Evolutionary conservation across 305 asterid genomes (phyloP), one percentile per base, ranked within the genome.

Genomic region (Fraxinus nigra): DNA sequence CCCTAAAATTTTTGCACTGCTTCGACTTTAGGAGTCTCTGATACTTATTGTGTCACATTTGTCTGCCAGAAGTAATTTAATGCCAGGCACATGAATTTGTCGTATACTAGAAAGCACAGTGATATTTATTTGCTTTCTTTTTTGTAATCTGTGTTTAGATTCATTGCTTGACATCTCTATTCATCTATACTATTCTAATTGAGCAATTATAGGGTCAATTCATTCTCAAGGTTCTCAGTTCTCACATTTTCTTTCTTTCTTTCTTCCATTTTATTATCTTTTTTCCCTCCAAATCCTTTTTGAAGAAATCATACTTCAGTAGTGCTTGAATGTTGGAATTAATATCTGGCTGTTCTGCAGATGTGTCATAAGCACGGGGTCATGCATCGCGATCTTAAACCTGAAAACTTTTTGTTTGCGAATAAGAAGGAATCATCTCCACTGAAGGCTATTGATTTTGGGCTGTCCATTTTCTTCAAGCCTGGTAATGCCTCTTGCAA

Each of bases 311-410:
- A 10, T 67, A 22, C 30, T 67, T 28, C 2, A 0, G 28, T 28
- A 2, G 74, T 67, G 74, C 74, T 67, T 26, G 43, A 69, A 38
- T 18, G 48, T 56, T 26, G 28, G 43, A 80, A 81, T 67, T 78
- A 32, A 75, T 43, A 70, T 48, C 46, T 77, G 38, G 7, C 13
- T 67, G 63, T 83, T 77, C 79, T 85, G 76, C 87, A 94, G 98
- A 87, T 88, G 84, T 94, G 98, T 85, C 98, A 94, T 81, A 84
- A 86, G 81, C 93, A 91, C 18, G 98, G 97, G 7, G 97, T 93
- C 78, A 93, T 93, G 93, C 74, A 67, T 28, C 74, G 74, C 5
- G 74, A 67, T 67, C 34, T 67, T 26, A 67, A 67, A 67, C 74
- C 74, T 67, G 74, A 67, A 67, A 67, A 67, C 35, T 67, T 67